Percentiles rank a stretch among this genome's conserved stretches.
These are phyloP conservation scores for Penicillium manginii DNA, from an alignment of 495 filamentous ascomycete species.

Conservation along the genomic window DNA sequence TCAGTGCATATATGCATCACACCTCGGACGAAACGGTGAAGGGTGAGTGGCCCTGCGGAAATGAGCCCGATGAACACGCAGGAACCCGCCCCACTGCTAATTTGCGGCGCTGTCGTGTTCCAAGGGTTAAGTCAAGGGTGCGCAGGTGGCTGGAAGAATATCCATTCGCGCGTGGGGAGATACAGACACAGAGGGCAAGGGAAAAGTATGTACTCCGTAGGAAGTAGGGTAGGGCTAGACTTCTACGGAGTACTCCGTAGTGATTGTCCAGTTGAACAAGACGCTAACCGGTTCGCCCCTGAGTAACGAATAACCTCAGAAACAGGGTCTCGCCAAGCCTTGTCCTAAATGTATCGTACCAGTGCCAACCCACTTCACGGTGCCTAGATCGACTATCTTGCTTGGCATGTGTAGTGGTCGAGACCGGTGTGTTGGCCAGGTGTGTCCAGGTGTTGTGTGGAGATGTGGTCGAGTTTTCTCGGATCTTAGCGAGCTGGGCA, in stretches of 20 bases:
- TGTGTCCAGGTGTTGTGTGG: neutral
- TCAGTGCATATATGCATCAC: too few species aligned
- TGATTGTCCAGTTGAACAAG: neutral
- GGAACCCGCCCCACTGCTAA: neutral
- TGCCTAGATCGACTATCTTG: constrained; percentile 25
- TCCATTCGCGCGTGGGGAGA: neutral
- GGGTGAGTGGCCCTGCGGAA: neutral
- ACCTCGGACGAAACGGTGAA: neutral
- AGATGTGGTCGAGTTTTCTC: constrained; percentile 1
- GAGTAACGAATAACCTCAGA: constrained; percentile 23
- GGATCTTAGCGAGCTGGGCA: neutral
- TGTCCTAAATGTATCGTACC: constrained; percentile 3
- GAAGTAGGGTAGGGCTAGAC: too few species aligned
- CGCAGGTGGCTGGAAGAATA: neutral
- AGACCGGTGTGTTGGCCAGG: constrained; percentile 5
- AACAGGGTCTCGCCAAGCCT: constrained; percentile 26
- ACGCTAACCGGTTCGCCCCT: constrained; percentile 8
- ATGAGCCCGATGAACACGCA: neutral
- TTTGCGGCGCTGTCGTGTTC: neutral
- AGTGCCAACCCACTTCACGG: constrained; percentile 5
- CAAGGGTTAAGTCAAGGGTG: neutral
- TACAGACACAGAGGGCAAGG: too few species aligned
- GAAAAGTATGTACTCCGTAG: too few species aligned
- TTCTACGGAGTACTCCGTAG: neutral
- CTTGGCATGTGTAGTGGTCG: constrained; percentile 18